Percentiles rank a stretch among this genome's conserved stretches.
phyloP scores from a whole-genome alignment of 768 basidiomycete genomes.

The Wakefieldia striispora region DNA sequence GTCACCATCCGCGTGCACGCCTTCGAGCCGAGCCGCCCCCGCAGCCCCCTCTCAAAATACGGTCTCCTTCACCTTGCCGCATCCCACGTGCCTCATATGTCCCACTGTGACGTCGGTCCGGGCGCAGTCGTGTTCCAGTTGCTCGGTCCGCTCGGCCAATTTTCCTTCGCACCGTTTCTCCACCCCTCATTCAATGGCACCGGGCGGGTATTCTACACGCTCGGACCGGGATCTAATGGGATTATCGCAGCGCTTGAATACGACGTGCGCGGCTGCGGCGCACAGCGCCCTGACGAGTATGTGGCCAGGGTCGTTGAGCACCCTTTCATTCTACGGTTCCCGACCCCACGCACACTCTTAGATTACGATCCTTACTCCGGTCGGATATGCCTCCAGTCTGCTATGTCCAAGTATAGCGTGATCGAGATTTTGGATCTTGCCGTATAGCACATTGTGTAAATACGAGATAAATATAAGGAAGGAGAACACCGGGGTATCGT shows the following conservation, averaged over 20 bases:
- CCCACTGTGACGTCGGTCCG: not conserved
- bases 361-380: constrained; percentile 25
- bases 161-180: not conserved
- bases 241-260: constrained; percentile 12
- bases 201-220: constrained; percentile 11
- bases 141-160: not conserved
- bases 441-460: not conserved
- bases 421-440: constrained; percentile 19
- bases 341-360: not conserved
- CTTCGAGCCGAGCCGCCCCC: not conserved
- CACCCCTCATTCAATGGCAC: constrained; percentile 14
- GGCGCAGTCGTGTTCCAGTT: constrained; percentile 13
- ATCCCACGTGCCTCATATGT: too few species aligned
- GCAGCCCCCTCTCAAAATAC: not conserved
- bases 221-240: not conserved
- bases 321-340: not conserved
- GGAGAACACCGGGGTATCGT: not conserved
- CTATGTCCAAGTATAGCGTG: not conserved
- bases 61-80: constrained; percentile 10
- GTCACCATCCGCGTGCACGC: constrained; percentile 5
- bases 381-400: constrained; percentile 9
- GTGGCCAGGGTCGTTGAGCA: constrained; percentile 3
- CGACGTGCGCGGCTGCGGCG: not conserved
- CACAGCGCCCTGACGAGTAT: too few species aligned
- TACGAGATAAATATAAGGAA: not conserved